phyloP scores from a whole-genome alignment of 1,284 basidiomycete species.

The Microbotryum lychnidis-dioicae region DNA sequence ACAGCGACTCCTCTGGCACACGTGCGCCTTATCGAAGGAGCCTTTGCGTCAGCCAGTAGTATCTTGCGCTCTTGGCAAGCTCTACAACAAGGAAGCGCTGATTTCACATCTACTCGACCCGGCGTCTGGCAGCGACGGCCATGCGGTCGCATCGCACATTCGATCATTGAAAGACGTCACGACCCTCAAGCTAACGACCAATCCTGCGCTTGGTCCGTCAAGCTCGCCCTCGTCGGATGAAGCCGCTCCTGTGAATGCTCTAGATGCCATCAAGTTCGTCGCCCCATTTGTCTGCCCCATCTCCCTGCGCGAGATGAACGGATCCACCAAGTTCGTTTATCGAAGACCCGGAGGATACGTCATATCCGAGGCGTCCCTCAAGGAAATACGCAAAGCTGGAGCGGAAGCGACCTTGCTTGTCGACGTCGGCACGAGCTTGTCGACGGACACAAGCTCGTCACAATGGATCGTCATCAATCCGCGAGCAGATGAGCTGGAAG shows the following conservation, averaged over 20 bases:
- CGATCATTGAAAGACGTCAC: slow-evolving; percentile 81
- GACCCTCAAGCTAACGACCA: slow-evolving; percentile 66
- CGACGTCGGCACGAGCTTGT: neutral
- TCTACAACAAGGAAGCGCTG: slow-evolving; percentile 88
- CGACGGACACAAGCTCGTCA: slow-evolving; percentile 1
- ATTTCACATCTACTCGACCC: slow-evolving; percentile 72
- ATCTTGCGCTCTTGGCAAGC: slow-evolving; percentile 76
- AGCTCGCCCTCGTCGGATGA: neutral
- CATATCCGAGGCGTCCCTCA: slow-evolving; percentile 66
- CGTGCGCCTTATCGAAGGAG: slow-evolving; percentile 85
- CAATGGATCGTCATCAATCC: slow-evolving; percentile 29
- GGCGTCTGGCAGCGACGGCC: slow-evolving; percentile 31
- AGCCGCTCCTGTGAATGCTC: slow-evolving; percentile 41
- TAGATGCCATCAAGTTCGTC: slow-evolving; percentile 41
- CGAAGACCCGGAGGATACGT: slow-evolving; percentile 80
- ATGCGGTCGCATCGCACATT: slow-evolving; percentile 56
- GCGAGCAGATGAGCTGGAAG: slow-evolving; percentile 28
- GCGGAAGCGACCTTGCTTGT: slow-evolving; percentile 7
- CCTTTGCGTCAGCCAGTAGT: slow-evolving; percentile 78
- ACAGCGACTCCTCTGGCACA: slow-evolving; percentile 75
- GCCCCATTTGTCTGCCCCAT: slow-evolving; percentile 79
- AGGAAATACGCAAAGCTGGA: slow-evolving; percentile 39
- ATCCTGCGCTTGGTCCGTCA: slow-evolving; percentile 56
- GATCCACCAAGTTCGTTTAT: slow-evolving; percentile 76
- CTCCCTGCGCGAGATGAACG: slow-evolving; percentile 86